These are phyloP conservation scores for Steccherinum ochraceum DNA, from an alignment of 768 basidiomycete genomes.

Conservation along the genomic window DNA sequence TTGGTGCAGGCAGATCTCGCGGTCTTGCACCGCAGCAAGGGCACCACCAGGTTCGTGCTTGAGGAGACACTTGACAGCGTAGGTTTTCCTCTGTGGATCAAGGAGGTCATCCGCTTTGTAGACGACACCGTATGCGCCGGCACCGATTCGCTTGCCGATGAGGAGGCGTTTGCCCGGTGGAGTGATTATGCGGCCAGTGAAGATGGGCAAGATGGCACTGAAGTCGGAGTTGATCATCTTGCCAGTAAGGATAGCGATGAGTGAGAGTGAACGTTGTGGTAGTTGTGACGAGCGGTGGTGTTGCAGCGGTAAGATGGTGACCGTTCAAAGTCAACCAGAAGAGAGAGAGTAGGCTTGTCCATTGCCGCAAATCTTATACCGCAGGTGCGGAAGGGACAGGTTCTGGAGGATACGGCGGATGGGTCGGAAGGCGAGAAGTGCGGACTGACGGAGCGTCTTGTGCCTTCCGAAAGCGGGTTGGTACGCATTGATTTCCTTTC, in stretches of 20 bases:
- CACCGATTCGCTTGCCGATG: constrained; percentile 15
- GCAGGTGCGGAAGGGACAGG: not conserved
- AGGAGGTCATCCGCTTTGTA: constrained; percentile 21
- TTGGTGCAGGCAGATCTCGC: constrained; percentile 19
- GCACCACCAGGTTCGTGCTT: constrained; percentile 16
- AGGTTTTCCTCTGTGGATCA: constrained; percentile 4
- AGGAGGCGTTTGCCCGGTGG: constrained; percentile 10
- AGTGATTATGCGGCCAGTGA: constrained; percentile 14
- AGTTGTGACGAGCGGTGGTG: not conserved
- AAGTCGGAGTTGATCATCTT: constrained; percentile 18
- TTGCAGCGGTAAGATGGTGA: not conserved
- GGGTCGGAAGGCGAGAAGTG: not conserved
- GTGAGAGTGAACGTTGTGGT: not conserved
- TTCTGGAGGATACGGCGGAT: not conserved
- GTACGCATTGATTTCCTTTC: not conserved
- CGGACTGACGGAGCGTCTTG: too few species aligned
- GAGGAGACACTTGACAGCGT: constrained; percentile 23
- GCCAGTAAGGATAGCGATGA: constrained; percentile 1
- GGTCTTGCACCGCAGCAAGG: constrained; percentile 13
- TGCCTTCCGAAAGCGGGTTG: too few species aligned
- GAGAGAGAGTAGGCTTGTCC: not conserved
- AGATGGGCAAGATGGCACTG: constrained; percentile 21
- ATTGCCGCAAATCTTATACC: constrained; percentile 1
- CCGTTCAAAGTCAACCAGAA: not conserved
- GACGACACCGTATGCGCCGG: constrained; percentile 23